Evolutionary conservation across 345 rosid species (phyloP), one percentile per base, ranked within the genome.

Genomic region (Eucalyptus erythrocorys): DNA sequence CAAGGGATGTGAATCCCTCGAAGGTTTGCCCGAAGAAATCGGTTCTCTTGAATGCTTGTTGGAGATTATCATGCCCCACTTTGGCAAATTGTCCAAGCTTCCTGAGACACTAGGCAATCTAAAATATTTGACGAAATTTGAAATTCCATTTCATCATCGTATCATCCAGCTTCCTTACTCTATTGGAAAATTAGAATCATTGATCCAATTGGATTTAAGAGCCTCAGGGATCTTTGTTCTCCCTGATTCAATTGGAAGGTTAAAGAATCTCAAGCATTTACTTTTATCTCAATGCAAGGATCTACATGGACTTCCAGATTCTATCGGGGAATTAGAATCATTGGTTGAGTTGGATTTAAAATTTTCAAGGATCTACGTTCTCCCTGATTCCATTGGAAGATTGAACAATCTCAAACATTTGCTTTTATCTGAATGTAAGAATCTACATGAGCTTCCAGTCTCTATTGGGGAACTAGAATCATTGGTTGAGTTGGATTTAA

Each of bases 301-400:
- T 22, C 30, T 55, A 24, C 61, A 22, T 55, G 30, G 30, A 22
- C 61, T 55, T 55, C 30, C 61, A 0, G 13, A 55, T 26, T 55
- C 61, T 10, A 55, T 55, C 13, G 61, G 61, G 30, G 61, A 55
- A 22, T 22, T 55, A 55, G 30, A 55, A 55, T 55, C 61, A 55
- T 55, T 55, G 30, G 61, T 55, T 4, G 30, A 55, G 61, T 55
- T 55, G 0, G 30, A 55, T 55, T 55, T 55, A 22, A 22, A 55
- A 22, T 10, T 22, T 13, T 24, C 30, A 0, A 24, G 30, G 3
- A 55, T 55, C 6, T 24, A 6, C 0, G 3, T 55, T 55, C 61
- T 55, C 30, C 61, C 30, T 55, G 2, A 55, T 55, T 55, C 61
- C 13, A 55, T 55, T 55, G 61, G 61, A 55, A 55, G 61, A 30